Evolutionary conservation across 805 yeast genomes (phyloP).

Genomic region (Nakazawaea holstii): DNA sequence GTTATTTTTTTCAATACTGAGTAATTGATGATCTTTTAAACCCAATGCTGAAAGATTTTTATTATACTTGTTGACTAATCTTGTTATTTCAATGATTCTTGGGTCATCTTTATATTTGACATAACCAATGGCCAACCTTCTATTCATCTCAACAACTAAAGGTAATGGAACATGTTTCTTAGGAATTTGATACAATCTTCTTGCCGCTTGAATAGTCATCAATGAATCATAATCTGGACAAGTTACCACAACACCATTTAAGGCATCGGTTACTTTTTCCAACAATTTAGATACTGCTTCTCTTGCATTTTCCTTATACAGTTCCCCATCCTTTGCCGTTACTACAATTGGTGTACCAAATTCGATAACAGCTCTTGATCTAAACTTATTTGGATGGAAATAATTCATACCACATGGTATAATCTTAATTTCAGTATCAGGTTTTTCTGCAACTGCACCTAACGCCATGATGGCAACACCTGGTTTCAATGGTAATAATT

Average conservation of each 20-base stretch:
- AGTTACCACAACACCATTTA: conserved; percentile 78
- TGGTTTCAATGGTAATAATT: conserved; percentile 85
- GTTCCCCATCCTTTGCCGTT: conserved; percentile 46
- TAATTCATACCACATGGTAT: conserved; percentile 98
- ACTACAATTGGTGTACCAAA: conserved; percentile 84
- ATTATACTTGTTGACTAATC: conserved; percentile 68
- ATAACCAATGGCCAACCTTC: conserved; percentile 81
- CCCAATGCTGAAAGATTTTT: conserved; percentile 55
- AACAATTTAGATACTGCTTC: conserved; percentile 67
- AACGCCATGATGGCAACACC: conserved; percentile 98
- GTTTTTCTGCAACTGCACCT: conserved; percentile 78
- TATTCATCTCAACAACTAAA: conserved; percentile 81
- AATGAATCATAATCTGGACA: conserved; percentile 85
- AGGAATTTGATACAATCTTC: conserved; percentile 79
- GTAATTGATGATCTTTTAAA: conserved; percentile 68
- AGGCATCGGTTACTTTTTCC: conserved; percentile 58
- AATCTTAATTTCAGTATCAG: conserved; percentile 68
- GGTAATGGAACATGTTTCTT: conserved; percentile 71
- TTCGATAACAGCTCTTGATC: conserved; percentile 93
- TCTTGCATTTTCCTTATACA: conserved; percentile 60
- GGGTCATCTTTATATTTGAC: conserved; percentile 69
- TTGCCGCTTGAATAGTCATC: conserved; percentile 87
- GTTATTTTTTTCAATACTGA: conserved; percentile 40
- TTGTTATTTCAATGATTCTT: conserved; percentile 53
- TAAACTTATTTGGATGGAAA: conserved; percentile 90